Evolutionary conservation across 257 asterid genomes (phyloP).

Genomic region (Solanum arcanum): DNA sequence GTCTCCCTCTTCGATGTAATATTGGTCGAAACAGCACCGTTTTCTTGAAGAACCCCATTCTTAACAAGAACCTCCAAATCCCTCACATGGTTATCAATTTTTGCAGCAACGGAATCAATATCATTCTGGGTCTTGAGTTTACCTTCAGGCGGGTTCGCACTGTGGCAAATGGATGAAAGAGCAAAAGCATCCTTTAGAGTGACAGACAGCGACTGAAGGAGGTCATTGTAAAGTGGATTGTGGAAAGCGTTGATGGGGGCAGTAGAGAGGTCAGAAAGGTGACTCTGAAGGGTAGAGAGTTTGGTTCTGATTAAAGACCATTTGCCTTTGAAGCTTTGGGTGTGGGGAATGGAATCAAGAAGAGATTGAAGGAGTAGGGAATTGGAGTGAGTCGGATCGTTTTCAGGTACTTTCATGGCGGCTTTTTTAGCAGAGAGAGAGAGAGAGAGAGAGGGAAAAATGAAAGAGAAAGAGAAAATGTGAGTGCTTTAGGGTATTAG

Average conservation of each 20-base stretch:
- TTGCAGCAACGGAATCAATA: conserved; percentile 48
- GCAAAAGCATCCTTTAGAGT: conserved; percentile 40
- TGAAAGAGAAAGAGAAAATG: neutral
- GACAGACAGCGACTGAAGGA: conserved; percentile 38
- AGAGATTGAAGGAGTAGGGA: conserved; percentile 34
- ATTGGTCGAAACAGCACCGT: conserved; percentile 5
- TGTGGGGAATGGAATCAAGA: conserved; percentile 26
- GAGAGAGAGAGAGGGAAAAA: neutral
- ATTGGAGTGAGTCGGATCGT: conserved; percentile 1
- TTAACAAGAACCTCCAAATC: conserved; percentile 53
- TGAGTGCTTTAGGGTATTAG: neutral
- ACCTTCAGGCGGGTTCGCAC: conserved; percentile 34
- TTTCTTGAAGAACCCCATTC: conserved; percentile 31
- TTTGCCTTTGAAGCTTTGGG: conserved; percentile 61
- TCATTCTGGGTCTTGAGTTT: conserved; percentile 82
- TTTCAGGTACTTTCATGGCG: conserved; percentile 46
- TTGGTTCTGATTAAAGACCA: conserved; percentile 54
- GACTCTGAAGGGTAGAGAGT: conserved; percentile 40
- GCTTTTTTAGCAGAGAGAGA: neutral
- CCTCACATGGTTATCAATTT: conserved; percentile 47
- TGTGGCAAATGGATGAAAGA: conserved; percentile 40
- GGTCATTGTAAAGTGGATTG: conserved; percentile 40
- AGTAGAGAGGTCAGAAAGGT: conserved; percentile 33
- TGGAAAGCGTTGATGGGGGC: neutral
- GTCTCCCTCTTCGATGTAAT: conserved; percentile 30